Base-by-base conservation (phyloP, 768 basidiomycete genomes). In the Russula vinacea region DNA sequence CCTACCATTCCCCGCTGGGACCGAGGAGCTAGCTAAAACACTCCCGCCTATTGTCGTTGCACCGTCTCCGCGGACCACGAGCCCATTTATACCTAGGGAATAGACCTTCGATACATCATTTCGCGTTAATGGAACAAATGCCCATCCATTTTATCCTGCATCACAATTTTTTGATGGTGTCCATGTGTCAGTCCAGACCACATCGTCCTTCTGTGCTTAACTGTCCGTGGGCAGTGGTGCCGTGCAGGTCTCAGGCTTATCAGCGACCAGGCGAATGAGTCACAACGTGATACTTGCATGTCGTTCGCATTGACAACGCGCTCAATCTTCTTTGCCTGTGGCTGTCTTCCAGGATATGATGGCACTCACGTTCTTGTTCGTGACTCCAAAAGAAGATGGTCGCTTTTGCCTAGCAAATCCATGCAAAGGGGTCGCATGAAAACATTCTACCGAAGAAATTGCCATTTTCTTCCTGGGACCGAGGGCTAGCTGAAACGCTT, bases 1-100 rank as follows among this genome's bases (percentile, higher is more conserved):
- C 67, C 77, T 99, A 61, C 96, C 96, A 11, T 94, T 96, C 81
- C 96, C 96, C 2, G 94, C 92, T 35, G 96, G 92, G 29, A 94
- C 90, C 7, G 79, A 77, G 55, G 85, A 91, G 72, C 77, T 91
- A 76, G 93, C 89, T 19, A 84, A 79, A 74, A 73, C 64, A 37
- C 79, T 90, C 19, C 89, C 88, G 13, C 77, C 80, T 39, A 76
- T 90, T 57, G 81, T 94, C 22, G 85, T 84, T 56, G 84, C 90
- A 1, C 89, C 89, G 58, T 80, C 88, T 3, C 84, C 85, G 66
- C 86, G 88, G 63, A 81, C 82, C 59, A 89, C 85, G 70, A 74
- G 75, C 67, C 91, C 90, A n/a, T 92, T 92, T 73, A 79, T 86
- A 60, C 88, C 91, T 68, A 81, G 81, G 72, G 89, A 90, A 67